Conservation (phyloP, 768 basidiomycete species). For the Termitomyces sp. region DNA sequence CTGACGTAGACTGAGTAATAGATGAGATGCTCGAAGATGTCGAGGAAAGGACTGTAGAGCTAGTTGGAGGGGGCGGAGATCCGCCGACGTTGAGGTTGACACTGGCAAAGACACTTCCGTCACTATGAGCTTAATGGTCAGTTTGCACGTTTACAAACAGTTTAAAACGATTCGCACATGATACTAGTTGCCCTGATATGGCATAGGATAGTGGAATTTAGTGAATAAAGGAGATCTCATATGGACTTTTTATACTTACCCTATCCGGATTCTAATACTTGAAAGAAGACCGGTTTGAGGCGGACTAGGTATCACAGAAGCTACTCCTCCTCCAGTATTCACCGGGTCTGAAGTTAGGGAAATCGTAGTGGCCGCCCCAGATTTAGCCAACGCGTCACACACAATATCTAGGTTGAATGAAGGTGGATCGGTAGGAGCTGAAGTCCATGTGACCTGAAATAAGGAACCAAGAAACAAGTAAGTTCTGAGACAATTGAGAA, state of each 20-base stretch:
- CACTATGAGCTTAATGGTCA: neutral
- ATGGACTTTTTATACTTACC: neutral
- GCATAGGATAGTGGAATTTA: neutral
- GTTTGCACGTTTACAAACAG: neutral
- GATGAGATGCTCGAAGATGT: neutral
- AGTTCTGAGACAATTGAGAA: neutral
- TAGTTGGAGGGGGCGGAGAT: neutral
- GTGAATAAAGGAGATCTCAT: neutral
- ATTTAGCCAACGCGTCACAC: neutral
- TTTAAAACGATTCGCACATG: neutral
- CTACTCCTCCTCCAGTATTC: neutral
- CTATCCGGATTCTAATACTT: neutral
- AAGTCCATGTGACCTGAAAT: neutral
- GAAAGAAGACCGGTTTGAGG: neutral
- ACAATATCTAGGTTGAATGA: neutral
- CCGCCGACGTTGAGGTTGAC: neutral
- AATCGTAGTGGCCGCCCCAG: neutral
- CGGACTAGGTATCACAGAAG: neutral
- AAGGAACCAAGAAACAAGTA: neutral
- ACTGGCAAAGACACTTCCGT: neutral
- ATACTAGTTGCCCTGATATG: neutral
- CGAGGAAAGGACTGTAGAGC: neutral
- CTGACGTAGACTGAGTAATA: neutral
- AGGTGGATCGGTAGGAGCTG: neutral
- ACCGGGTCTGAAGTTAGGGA: neutral